These are phyloP conservation scores for Macrocybe gigantea DNA, from an alignment of 768 basidiomycete species.

Conservation along the genomic window DNA sequence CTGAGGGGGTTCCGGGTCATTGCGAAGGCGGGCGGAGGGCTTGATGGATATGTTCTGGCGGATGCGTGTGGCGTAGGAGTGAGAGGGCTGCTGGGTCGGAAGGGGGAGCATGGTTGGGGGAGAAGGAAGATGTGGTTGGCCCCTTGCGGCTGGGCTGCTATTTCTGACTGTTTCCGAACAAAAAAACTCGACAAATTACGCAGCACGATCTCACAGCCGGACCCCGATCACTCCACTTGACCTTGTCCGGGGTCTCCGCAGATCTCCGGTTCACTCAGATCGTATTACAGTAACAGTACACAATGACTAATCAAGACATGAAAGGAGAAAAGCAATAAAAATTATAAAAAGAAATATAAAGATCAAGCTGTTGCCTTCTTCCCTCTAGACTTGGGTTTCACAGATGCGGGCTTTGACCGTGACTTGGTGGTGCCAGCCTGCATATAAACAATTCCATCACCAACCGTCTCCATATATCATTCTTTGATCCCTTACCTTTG, in stretches of 20 bases:
- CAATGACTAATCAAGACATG: constrained; percentile 7
- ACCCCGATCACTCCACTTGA: no score
- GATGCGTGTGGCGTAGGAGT: constrained; percentile 50
- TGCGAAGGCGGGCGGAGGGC: constrained; percentile 45
- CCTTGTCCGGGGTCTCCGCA: no score
- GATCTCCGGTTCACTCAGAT: no score
- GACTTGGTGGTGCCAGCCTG: constrained; percentile 24
- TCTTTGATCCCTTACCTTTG: constrained; percentile 28
- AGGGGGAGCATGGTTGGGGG: constrained; percentile 9
- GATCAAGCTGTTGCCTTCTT: constrained; percentile 20
- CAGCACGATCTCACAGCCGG: constrained; percentile 4
- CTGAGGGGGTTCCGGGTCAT: constrained; percentile 32
- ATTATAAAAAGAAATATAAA: constrained; percentile 1
- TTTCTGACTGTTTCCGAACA: constrained; percentile 2
- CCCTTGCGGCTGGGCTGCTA: constrained; percentile 13
- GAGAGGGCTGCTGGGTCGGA: constrained; percentile 14
- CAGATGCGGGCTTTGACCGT: constrained; percentile 17
- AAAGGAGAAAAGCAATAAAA: not conserved
- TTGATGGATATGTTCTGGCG: constrained; percentile 47
- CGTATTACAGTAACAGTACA: constrained; percentile 4
- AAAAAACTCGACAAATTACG: constrained; percentile 8
- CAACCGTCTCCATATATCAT: constrained; percentile 3
- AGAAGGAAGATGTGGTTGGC: constrained; percentile 9
- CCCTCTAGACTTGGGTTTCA: constrained; percentile 20
- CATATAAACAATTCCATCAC: not conserved